A percentile compares a stretch with the other conserved stretches of the same genome.
Conservation (phyloP, 1,284 basidiomycete genomes). For the Exsudoporus floridanus region DNA sequence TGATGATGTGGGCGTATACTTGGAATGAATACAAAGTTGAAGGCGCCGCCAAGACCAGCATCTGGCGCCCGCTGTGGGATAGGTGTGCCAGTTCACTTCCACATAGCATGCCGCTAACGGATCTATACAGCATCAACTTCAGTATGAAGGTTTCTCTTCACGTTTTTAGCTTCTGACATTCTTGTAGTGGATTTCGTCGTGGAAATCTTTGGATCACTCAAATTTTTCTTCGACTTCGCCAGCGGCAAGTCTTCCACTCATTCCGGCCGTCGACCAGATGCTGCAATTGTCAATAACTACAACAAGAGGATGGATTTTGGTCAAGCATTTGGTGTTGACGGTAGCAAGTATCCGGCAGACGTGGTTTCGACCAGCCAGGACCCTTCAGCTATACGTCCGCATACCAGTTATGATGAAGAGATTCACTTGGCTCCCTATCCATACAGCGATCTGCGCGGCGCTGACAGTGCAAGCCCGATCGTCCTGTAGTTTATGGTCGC, state of each 20-base stretch:
- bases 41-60: conserved; percentile 43
- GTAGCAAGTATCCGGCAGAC: conserved; percentile 17
- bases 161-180: conserved; percentile 5
- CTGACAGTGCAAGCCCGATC: conserved; percentile 7
- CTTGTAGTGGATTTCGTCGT: conserved; percentile 58
- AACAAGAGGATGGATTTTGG: conserved; percentile 42
- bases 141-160: conserved; percentile 39
- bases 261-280: conserved; percentile 33
- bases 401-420: conserved; percentile 45
- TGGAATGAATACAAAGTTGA: conserved; percentile 59
- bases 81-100: conserved; percentile 42
- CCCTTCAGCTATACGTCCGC: conserved; percentile 19
- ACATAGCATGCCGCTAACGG: conserved; percentile 6
- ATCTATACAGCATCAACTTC: conserved; percentile 61
- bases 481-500: not conserved
- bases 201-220: conserved; percentile 64
- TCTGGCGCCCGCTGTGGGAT: conserved; percentile 71
- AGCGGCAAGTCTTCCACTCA: conserved; percentile 49
- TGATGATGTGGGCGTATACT: conserved; percentile 83
- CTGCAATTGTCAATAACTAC: conserved; percentile 30
- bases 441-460: conserved; percentile 20
- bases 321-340: conserved; percentile 51
- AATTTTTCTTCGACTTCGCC: conserved; percentile 56
- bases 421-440: conserved; percentile 46
- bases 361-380: conserved; percentile 10